Conservation (phyloP, 495 filamentous ascomycete species). For the Neurospora sp. region DNA sequence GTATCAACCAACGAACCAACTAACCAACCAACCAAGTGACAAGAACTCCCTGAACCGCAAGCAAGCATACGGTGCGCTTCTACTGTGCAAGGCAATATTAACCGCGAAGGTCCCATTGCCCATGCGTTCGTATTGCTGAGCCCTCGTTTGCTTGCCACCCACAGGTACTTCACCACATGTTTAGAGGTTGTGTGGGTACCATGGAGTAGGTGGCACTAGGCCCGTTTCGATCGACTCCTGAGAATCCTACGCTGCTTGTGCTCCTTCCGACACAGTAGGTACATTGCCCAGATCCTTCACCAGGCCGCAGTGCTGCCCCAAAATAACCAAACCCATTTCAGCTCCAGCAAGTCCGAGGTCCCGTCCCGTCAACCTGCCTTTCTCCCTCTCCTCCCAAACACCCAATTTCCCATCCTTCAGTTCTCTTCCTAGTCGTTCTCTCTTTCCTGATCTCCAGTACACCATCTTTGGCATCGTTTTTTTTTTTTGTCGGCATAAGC, state of each 20-base stretch:
- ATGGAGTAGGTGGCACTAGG: conserved; percentile 8
- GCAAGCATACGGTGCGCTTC: not conserved
- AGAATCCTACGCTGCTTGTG: conserved; percentile 11
- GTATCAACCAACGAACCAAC: not conserved
- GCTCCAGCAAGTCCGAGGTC: not conserved
- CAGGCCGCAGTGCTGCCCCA: not conserved
- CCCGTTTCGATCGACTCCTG: conserved; percentile 21
- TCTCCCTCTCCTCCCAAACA: not conserved
- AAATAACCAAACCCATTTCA: not conserved
- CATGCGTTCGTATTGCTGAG: not conserved
- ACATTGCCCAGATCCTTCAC: not conserved
- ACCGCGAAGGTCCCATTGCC: not conserved
- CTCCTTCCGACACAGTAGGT: not conserved
- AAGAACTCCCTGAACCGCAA: not conserved
- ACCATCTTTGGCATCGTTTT: not conserved
- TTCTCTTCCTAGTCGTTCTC: not conserved
- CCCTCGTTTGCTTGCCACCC: not conserved
- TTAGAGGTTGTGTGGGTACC: not conserved
- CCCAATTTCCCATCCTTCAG: not conserved
- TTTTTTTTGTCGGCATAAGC: not conserved
- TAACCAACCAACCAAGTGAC: not conserved
- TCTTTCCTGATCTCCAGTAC: not conserved
- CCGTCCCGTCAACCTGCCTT: not conserved
- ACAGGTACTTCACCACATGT: not conserved
- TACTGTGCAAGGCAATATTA: not conserved